Base-by-base conservation (phyloP, 164 flowering plant genomes). In the Hamamelis virginiana region DNA sequence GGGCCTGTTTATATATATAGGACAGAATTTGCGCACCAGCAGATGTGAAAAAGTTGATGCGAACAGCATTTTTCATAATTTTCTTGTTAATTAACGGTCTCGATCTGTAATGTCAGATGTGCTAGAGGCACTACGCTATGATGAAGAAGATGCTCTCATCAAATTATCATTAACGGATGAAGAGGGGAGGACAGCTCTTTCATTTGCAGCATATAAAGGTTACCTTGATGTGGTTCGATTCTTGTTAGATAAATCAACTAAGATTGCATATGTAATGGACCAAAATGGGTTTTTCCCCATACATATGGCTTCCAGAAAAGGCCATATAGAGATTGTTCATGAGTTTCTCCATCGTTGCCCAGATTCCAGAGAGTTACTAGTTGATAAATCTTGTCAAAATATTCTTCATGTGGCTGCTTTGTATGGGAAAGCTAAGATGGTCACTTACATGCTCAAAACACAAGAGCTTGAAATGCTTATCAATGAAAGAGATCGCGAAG, bases 371-470 rank as follows among this genome's bases (percentile, higher is more conserved):
- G 68, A 52, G 23, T 33, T 58, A 48, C 21, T 58, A 12, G 47
- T 2, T 12, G 3, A 15, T 8, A 47, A 47, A 48, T n/a, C n/a
- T n/a, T 65, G 63, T 1, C 48, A 22, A 11, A 65, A 33, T 25
- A 59, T 50, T 16, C 59, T 71, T 64, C 74, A 70, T 26, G 55
- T 56, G 12, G 68, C 74, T 16, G 68, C 64, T 5, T 21, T 18
- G 19, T 43, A 21, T 64, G 74, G 68, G 1, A 25, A 47, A 47
- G 26, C 48, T 5, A 27, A 46, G 9, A 1, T 64, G 19, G 74
- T 64, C 22, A 44, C 8, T 8, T 57, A 56, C 46, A 41, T 71
- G 4, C 51, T 64, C 2, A 33, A 33, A 33, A 25, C 6, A 0
- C 23, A 1, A 1, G 59, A 44, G 44, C 62, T 71, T 4, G 21